These are phyloP conservation scores for Pterula multifida DNA, from an alignment of 1,284 basidiomycete species.

Conservation along the genomic window DNA sequence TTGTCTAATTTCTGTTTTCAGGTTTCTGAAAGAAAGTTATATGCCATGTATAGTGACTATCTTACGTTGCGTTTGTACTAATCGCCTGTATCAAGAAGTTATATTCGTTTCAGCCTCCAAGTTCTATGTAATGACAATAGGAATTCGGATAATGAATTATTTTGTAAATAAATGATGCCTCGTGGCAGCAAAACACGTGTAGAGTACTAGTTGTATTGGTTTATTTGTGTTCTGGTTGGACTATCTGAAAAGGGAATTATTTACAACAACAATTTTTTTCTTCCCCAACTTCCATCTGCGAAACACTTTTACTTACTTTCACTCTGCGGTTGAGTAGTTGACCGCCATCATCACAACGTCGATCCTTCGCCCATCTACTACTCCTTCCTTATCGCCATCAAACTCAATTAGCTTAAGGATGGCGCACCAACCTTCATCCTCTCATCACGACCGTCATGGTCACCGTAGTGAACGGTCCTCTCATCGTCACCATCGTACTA, in stretches of 20 bases:
- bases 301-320: background rate
- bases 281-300: background rate
- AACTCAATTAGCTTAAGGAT: slow-evolving; percentile 43
- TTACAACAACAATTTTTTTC: background rate
- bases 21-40: no score
- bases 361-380: background rate
- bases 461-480: slow-evolving; percentile 48
- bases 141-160: no score
- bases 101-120: no score
- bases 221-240: background rate
- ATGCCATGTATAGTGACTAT: no score
- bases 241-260: background rate
- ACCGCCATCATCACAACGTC: background rate
- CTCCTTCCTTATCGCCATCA: background rate
- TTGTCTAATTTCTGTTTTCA: no score
- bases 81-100: no score
- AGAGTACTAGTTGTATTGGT: background rate
- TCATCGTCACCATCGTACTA: slow-evolving; percentile 66
- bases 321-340: background rate
- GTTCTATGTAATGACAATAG: no score
- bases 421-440: slow-evolving; percentile 69
- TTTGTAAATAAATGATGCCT: no score
- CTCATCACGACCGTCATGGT: slow-evolving; percentile 50
- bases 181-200: background rate
- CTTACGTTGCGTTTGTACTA: no score